Evolutionary conservation across 345 rosid species (phyloP), one percentile per base, ranked within the genome.

Genomic region (Isatis tinctoria): DNA sequence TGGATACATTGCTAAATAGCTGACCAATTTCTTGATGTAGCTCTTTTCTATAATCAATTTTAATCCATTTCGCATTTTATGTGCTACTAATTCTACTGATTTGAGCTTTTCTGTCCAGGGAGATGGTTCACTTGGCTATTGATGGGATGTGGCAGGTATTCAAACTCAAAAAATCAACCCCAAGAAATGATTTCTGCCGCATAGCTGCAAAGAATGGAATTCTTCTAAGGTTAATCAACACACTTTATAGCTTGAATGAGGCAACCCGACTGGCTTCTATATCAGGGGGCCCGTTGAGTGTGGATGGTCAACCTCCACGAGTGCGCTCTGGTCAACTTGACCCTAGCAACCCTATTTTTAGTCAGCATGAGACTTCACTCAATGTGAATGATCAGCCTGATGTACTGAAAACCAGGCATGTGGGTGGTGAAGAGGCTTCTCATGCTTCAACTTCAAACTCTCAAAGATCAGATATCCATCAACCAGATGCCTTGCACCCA

Each of bases 121-220:
- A 96, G 81, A 96, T 92, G 97, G 98, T 92, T 80, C 99, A 96
- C 73, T 88, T 96, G 53, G 99, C 99, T 74, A 90, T 96, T 73
- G 99, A 96, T 68, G 98, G 98, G 85, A 96, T 90, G 94, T 92
- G 98, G 99, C 99, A 92, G 82, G 90, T 96, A 76, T 92, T 92
- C 85, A 92, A 92, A 85, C 98, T 92, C 78, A 96, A 89, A 74
- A 83, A 90, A 72, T 95, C 98, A 57, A 95, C 96, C 67, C 91
- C 97, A 3, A 89, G 85, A 81, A 95, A 92, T 48, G 98, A 92
- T 83, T 92, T 95, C 68, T 95, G 99, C 79, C 88, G 88, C n/a
- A 88, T 95, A 54, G 99, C 98, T 76, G 98, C 99, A 16, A 95
- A 92, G 79, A 87, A 87, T 81, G 97, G 98, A 71, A 86, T 90